These are phyloP conservation scores for Ceraceosorus guamensis DNA, from an alignment of 1,284 basidiomycete genomes.

Conservation along the genomic window DNA sequence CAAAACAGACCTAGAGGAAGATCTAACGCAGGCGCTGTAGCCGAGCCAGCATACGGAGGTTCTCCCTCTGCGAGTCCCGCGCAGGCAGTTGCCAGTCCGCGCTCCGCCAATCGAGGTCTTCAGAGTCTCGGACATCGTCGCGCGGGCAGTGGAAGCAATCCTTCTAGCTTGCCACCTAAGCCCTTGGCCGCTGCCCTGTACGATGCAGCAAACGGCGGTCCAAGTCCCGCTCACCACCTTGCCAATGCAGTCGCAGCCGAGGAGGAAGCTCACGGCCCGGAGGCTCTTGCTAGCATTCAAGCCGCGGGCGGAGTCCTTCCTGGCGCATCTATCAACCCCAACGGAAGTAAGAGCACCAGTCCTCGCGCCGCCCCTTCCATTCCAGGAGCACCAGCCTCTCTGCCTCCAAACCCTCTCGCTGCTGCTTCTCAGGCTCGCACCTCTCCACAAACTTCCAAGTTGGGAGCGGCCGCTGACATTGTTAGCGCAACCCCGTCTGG, in stretches of 20 bases:
- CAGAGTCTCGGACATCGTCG: slow-evolving; percentile 23
- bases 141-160: slow-evolving; percentile 29
- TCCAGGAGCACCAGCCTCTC: no score
- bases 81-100: slow-evolving; percentile 5
- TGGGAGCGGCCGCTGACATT: no score
- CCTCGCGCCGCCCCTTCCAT: no score
- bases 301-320: background rate
- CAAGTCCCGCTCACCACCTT: slow-evolving; percentile 30
- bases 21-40: slow-evolving; percentile 21
- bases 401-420: no score
- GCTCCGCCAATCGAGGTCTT: slow-evolving; percentile 13
- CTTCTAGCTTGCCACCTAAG: slow-evolving; percentile 29
- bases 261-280: background rate
- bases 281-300: background rate
- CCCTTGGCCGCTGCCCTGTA: slow-evolving; percentile 40
- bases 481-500: no score
- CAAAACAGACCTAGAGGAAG: slow-evolving; percentile 54
- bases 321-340: no score
- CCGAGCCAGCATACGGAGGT: slow-evolving; percentile 20
- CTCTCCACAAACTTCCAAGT: no score
- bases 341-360: no score
- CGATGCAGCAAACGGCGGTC: slow-evolving; percentile 41
- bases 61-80: background rate
- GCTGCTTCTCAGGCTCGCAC: no score
- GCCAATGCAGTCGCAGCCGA: slow-evolving; percentile 14